These are phyloP conservation scores for Candida endomychidarum DNA, from an alignment of 805 yeast genomes.

Conservation along the genomic window DNA sequence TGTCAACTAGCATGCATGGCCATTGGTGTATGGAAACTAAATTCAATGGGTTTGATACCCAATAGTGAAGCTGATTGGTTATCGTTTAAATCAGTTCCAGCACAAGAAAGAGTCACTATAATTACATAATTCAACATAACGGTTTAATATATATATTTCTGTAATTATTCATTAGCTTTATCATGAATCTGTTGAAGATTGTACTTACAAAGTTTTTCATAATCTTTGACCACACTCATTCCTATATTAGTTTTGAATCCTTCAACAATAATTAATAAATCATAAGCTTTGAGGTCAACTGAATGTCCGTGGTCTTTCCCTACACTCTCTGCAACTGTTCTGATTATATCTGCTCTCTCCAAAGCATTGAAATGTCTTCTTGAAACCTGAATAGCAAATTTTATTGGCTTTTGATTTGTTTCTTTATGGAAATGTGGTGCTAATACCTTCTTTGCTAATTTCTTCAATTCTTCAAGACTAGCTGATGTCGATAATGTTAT, in stretches of 20 bases:
- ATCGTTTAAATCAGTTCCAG: constrained; percentile 61
- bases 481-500: constrained; percentile 74
- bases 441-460: constrained; percentile 59
- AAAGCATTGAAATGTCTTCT: constrained; percentile 76
- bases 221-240: constrained; percentile 74
- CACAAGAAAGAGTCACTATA: constrained; percentile 18
- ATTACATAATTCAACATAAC: not conserved
- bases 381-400: constrained; percentile 80
- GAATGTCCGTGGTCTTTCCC: constrained; percentile 69
- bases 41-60: constrained; percentile 88
- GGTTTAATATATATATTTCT: not conserved
- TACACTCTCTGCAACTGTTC: constrained; percentile 66
- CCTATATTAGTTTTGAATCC: constrained; percentile 90
- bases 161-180: constrained; percentile 17
- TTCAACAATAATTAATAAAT: constrained; percentile 77
- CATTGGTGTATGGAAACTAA: constrained; percentile 82
- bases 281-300: constrained; percentile 79
- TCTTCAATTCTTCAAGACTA: constrained; percentile 61
- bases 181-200: constrained; percentile 83
- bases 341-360: constrained; percentile 71
- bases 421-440: constrained; percentile 63
- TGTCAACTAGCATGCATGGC: constrained; percentile 57
- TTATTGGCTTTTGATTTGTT: constrained; percentile 37
- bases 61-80: constrained; percentile 88
- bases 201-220: constrained; percentile 60